Evolutionary conservation across 2,329 filamentous ascomycete genomes (phyloP).

Genomic region (Stenocarpella maydis): DNA sequence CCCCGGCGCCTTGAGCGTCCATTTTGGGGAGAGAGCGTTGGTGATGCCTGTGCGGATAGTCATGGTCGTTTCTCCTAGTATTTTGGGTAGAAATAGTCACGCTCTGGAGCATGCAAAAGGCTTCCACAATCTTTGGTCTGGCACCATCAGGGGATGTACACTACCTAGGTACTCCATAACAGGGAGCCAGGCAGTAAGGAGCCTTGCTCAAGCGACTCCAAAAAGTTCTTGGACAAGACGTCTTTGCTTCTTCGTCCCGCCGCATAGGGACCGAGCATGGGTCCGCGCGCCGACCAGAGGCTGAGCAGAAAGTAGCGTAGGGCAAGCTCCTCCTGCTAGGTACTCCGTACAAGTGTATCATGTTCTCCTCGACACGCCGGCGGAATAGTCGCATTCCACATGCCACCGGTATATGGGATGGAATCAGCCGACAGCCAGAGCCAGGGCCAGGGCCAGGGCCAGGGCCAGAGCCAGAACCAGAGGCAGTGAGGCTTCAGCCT

Average conservation of each 20-base stretch:
- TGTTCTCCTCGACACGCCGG: not conserved
- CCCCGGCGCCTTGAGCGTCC: not conserved
- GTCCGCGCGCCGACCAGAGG: not conserved
- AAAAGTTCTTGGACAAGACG: not conserved
- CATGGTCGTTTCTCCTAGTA: too few species aligned
- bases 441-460: too few species aligned
- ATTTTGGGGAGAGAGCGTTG: too few species aligned
- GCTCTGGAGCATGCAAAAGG: not conserved
- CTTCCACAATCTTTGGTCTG: not conserved
- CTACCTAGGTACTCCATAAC: too few species aligned
- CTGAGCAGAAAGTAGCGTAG: not conserved
- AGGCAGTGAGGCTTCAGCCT: not conserved
- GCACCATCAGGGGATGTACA: not conserved
- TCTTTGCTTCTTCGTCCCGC: not conserved
- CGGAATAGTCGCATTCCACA: not conserved
- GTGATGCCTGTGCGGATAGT: not conserved
- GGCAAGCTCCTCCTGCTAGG: not conserved
- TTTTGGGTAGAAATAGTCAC: not conserved
- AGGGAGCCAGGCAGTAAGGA: too few species aligned
- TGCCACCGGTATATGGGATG: not conserved
- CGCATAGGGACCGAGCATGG: not conserved
- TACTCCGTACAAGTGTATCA: not conserved
- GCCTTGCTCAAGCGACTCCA: too few species aligned
- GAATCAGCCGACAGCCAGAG: not conserved
- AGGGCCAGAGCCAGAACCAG: not conserved